phyloP scores from a whole-genome alignment of 2,329 filamentous ascomycete species.

The Clonostachys sp. region DNA sequence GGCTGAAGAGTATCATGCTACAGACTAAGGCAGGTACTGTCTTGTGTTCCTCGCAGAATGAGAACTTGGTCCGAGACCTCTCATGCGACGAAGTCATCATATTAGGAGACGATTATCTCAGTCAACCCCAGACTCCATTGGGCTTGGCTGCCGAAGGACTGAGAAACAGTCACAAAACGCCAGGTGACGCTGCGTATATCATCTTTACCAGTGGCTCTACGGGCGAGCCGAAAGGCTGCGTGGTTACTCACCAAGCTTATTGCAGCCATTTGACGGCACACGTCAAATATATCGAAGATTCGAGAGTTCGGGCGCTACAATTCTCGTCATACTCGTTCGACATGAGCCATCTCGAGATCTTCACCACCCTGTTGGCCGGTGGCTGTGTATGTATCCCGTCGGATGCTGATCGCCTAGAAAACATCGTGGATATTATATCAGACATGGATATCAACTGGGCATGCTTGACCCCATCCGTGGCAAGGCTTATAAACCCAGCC shows the following conservation, averaged over 20 bases:
- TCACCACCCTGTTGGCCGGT: slow-evolving; percentile 4
- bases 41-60: slow-evolving; percentile 11
- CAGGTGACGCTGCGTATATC: slow-evolving; percentile 4
- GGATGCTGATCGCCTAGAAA: slow-evolving; percentile 5
- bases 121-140: not conserved
- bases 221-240: slow-evolving; percentile 12
- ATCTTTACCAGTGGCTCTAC: slow-evolving; percentile 15
- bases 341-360: slow-evolving; percentile 14
- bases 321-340: slow-evolving; percentile 24
- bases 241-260: slow-evolving; percentile 6
- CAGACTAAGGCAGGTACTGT: slow-evolving; percentile 20
- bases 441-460: slow-evolving; percentile 5
- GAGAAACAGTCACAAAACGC: not conserved
- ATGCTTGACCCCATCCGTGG: slow-evolving; percentile 23
- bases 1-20: not conserved
- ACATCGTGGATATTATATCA: slow-evolving; percentile 6
- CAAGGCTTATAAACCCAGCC: slow-evolving; percentile 32
- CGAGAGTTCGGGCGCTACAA: slow-evolving; percentile 12
- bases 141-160: too few species aligned
- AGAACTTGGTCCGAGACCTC: not conserved
- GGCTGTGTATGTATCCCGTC: slow-evolving; percentile 9
- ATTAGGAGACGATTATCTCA: not conserved
- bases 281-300: slow-evolving; percentile 12
- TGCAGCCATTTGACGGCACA: slow-evolving; percentile 7
- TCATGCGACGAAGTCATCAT: not conserved